A percentile compares a stretch with the other conserved stretches of the same genome.
Evolutionary conservation across 1,284 basidiomycete genomes (phyloP).

Genomic region (Sporisorium graminicola): DNA sequence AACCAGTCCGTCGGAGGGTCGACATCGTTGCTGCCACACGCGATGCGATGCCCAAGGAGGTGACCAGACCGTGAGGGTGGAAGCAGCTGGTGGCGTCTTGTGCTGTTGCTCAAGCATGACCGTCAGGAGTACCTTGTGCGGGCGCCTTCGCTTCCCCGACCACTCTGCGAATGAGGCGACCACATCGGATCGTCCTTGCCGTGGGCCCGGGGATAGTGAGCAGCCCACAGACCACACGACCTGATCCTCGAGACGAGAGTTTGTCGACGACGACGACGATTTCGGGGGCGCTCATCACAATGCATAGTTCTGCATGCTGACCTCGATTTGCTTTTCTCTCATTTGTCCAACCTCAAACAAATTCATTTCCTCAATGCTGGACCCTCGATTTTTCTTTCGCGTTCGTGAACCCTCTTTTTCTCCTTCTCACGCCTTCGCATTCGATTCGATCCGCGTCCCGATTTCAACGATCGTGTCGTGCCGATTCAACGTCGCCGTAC

Average conservation of each 20-base stretch:
- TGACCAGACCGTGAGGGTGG: too few species aligned
- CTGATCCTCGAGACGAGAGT: neutral
- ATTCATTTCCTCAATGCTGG: neutral
- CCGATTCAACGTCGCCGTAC: too few species aligned
- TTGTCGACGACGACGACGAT: neutral
- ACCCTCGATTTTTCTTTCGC: slow-evolving; percentile 4
- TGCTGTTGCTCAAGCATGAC: too few species aligned
- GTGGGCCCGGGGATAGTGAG: neutral
- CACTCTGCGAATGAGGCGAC: too few species aligned
- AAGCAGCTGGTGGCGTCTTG: too few species aligned
- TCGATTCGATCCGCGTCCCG: neutral
- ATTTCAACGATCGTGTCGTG: slow-evolving; percentile 1
- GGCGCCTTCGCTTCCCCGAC: neutral
- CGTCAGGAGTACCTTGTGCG: slow-evolving; percentile 1
- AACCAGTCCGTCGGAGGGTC: neutral
- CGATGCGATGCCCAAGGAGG: too few species aligned
- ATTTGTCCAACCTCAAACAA: neutral
- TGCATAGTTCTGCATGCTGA: slow-evolving; percentile 41
- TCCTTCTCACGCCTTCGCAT: too few species aligned
- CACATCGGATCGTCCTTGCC: neutral
- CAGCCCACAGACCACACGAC: slow-evolving; percentile 1
- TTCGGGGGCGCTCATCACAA: slow-evolving; percentile 8
- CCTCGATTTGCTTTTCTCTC: slow-evolving; percentile 16
- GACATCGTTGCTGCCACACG: too few species aligned
- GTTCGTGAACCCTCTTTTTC: slow-evolving; percentile 17